These are phyloP conservation scores for Omphalotus olearius DNA, from an alignment of 1,284 basidiomycete genomes.

Conservation along the genomic window DNA sequence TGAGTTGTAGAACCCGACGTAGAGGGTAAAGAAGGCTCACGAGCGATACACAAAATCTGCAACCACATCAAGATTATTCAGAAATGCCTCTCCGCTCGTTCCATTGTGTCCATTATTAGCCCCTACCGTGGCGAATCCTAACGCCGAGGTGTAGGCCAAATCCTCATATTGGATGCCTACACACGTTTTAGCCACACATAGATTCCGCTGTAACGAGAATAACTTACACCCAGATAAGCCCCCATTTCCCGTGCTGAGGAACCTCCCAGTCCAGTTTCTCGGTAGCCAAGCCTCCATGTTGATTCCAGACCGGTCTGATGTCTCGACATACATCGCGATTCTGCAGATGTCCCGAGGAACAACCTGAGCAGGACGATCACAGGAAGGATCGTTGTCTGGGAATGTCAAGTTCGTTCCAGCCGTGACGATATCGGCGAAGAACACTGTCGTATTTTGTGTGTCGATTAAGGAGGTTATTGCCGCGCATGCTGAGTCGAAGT, in stretches of 20 bases:
- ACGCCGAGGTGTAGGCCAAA: constrained; percentile 6
- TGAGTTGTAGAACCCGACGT: not conserved
- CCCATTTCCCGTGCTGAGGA: constrained; percentile 13
- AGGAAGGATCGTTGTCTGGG: constrained; percentile 10
- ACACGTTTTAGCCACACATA: not conserved
- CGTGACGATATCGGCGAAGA: not conserved
- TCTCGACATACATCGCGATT: constrained; percentile 10
- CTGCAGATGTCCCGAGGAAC: constrained; percentile 12
- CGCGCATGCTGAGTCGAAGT: constrained; percentile 8
- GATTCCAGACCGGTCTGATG: constrained; percentile 8
- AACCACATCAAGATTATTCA: constrained; percentile 8
- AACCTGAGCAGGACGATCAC: constrained; percentile 1
- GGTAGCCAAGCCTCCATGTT: constrained; percentile 15
- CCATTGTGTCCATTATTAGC: constrained; percentile 14
- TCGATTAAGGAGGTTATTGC: not conserved
- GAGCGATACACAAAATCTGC: constrained; percentile 13
- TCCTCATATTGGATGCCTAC: constrained; percentile 11
- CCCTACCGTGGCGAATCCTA: constrained; percentile 13
- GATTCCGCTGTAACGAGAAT: not conserved
- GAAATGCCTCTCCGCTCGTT: constrained; percentile 9
- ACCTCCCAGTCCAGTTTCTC: constrained; percentile 13
- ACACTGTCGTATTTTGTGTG: constrained; percentile 4
- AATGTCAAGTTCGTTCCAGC: constrained; percentile 9
- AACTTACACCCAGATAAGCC: constrained; percentile 12
- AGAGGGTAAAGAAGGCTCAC: constrained; percentile 1